Evolutionary conservation across 805 yeast species (phyloP).

Genomic region (Metschnikowia orientalis): DNA sequence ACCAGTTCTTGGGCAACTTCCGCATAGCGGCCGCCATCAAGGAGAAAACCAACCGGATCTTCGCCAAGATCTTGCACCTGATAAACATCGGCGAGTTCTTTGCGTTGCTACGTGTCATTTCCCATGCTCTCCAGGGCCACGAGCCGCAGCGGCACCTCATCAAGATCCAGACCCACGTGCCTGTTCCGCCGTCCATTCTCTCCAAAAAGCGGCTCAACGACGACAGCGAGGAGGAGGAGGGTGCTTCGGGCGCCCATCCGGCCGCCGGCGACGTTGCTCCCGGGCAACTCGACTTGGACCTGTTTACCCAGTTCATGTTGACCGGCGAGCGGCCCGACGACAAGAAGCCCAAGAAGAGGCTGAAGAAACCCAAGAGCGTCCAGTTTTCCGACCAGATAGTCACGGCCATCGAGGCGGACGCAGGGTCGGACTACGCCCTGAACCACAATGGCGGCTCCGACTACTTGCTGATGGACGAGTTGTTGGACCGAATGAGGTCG

Average conservation of each 20-base stretch:
- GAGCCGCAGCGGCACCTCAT: slow-evolving; percentile 55
- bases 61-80: slow-evolving; percentile 47
- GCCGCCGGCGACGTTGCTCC: slow-evolving; percentile 10
- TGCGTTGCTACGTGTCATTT: slow-evolving; percentile 73
- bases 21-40: slow-evolving; percentile 51
- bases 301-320: slow-evolving; percentile 76
- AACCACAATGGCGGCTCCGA: slow-evolving; percentile 41
- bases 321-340: slow-evolving; percentile 72
- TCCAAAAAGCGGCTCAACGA: slow-evolving; percentile 54
- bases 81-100: slow-evolving; percentile 88
- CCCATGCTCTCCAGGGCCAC: slow-evolving; percentile 59
- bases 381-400: slow-evolving; percentile 68
- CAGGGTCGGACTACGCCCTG: slow-evolving; percentile 7
- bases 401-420: slow-evolving; percentile 35
- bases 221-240: slow-evolving; percentile 28
- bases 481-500: slow-evolving; percentile 43
- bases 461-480: slow-evolving; percentile 67
- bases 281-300: slow-evolving; percentile 67
- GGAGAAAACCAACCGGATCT: slow-evolving; percentile 48
- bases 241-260: slow-evolving; percentile 6
- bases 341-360: slow-evolving; percentile 35
- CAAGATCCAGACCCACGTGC: slow-evolving; percentile 56
- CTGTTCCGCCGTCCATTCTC: slow-evolving; percentile 76
- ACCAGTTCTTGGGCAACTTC: slow-evolving; percentile 73
- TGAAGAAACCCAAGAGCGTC: slow-evolving; percentile 53